A percentile compares a stretch with the other conserved stretches of the same genome.
Conservation (phyloP, 495 filamentous ascomycete species). For the Tuber borchii region DNA sequence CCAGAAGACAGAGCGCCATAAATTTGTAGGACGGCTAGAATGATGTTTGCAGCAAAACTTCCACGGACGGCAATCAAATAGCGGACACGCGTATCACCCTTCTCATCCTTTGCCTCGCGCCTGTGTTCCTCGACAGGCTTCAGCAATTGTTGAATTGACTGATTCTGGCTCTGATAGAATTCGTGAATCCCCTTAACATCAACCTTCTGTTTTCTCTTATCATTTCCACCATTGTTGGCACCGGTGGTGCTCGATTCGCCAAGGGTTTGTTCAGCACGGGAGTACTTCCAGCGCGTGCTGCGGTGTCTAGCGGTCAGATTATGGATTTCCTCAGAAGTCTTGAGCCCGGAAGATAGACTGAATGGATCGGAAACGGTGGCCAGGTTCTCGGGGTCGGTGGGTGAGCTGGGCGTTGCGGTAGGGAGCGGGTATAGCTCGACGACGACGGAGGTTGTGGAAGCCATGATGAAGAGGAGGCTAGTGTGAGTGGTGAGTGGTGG, state of each 20-base stretch:
- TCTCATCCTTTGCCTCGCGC: slow-evolving; percentile 68
- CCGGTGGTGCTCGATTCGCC: slow-evolving; percentile 35
- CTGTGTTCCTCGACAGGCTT: slow-evolving; percentile 90
- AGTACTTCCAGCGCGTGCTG: slow-evolving; percentile 70
- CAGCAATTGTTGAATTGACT: slow-evolving; percentile 82
- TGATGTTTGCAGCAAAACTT: slow-evolving; percentile 77
- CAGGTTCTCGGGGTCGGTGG: slow-evolving; percentile 24
- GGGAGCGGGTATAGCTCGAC: slow-evolving; percentile 25
- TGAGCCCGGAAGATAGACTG: slow-evolving; percentile 69
- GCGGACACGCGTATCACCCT: slow-evolving; percentile 56
- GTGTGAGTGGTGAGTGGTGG: slow-evolving; percentile 4
- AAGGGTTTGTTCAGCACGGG: slow-evolving; percentile 15
- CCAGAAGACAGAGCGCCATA: slow-evolving; percentile 81
- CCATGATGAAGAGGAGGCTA: background rate
- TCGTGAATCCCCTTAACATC: slow-evolving; percentile 62
- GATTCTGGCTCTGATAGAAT: slow-evolving; percentile 90
- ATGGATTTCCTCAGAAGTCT: slow-evolving; percentile 69
- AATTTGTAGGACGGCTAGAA: slow-evolving; percentile 71
- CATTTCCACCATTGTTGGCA: slow-evolving; percentile 45
- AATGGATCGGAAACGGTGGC: slow-evolving; percentile 61
- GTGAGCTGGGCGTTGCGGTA: slow-evolving; percentile 5
- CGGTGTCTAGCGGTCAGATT: slow-evolving; percentile 58
- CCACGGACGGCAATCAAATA: slow-evolving; percentile 85
- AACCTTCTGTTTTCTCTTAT: slow-evolving; percentile 44
- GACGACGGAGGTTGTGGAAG: slow-evolving; percentile 17